Evolutionary conservation across 1,139 yeast genomes (phyloP).

Genomic region (Yamadazyma buinensis): DNA sequence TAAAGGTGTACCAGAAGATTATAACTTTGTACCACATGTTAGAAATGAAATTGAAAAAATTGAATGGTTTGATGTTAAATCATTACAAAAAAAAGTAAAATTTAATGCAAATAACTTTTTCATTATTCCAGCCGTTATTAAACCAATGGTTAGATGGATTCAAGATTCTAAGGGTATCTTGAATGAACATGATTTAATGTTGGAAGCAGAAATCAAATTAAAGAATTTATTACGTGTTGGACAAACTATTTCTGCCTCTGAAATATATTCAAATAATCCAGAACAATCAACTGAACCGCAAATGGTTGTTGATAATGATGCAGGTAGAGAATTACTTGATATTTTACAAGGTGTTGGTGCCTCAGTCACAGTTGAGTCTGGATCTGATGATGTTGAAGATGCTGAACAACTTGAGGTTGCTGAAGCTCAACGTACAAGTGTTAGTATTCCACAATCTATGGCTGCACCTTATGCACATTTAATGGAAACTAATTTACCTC

Average conservation of each 20-base stretch:
- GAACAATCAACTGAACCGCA: conserved; percentile 11
- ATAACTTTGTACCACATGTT: conserved; percentile 71
- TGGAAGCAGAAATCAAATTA: conserved; percentile 59
- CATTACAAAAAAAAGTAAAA: conserved; percentile 32
- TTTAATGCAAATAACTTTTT: conserved; percentile 48
- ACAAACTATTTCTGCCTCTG: neutral
- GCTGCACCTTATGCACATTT: conserved; percentile 17
- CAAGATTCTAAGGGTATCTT: conserved; percentile 50
- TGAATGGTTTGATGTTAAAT: conserved; percentile 42
- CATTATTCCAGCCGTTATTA: conserved; percentile 56
- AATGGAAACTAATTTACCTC: conserved; percentile 19
- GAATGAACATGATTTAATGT: conserved; percentile 52
- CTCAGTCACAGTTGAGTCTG: conserved; percentile 2
- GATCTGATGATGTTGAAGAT: conserved; percentile 3
- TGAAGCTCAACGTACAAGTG: conserved; percentile 1
- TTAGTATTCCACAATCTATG: conserved; percentile 16
- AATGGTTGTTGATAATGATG: conserved; percentile 40
- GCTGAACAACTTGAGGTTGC: neutral
- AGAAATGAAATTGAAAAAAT: conserved; percentile 76
- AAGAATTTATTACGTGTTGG: conserved; percentile 59
- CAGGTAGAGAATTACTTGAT: conserved; percentile 72
- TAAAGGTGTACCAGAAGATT: conserved; percentile 74
- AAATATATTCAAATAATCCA: no score
- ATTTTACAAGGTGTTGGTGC: conserved; percentile 51
- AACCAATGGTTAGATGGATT: conserved; percentile 58